Evolutionary conservation across 2,329 filamentous ascomycete species (phyloP), one percentile per base, ranked within the genome.

Genomic region (Xylariaceae sp.): DNA sequence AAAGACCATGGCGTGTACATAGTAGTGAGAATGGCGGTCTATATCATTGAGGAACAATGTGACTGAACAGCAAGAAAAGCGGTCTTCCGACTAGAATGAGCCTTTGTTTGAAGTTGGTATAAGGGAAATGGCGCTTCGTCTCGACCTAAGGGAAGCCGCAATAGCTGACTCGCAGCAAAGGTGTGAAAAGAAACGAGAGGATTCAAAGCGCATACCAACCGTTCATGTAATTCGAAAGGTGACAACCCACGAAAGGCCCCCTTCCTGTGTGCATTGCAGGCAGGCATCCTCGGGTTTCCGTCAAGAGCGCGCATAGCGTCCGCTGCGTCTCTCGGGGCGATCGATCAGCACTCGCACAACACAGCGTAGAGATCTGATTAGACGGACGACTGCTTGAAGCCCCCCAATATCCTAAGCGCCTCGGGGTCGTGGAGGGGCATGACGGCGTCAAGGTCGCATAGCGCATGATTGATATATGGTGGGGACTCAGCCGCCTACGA

Each of bases 401-500:
- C 22, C 6, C 42, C 42, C 41, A 19, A 41, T 16, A 34, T 15
- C 33, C 35, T 49, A 51, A 44, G 43, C 44, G 45, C 48, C 48
- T 40, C 41, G 30, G 19, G 13, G 28, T n/a, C 33, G 34, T 39
- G 16, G 38, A 37, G 26, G 32, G 30, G 45, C 30, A 24, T 38
- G 45, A 43, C 18, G 42, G 39, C 38, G 45, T 44, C 33, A 36
- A 42, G 31, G 38, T 28, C 45, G 44, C 44, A 49, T 45, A 44
- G 37, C 42, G 50, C 45, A 49, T 52, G 38, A 47, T 44, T 39
- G 47, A 32, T 47, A 43, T 41, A 48, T 47, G 43, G 34, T 29
- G 43, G 28, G 30, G 30, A 43, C 37, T 38, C 37, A 45, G 38
- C 26, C 28, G 37, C 38, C 41, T 36, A 28, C 31, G 13, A 42